Base-by-base conservation (phyloP, 805 yeast genomes). In the Ogataea wickerhamii region DNA sequence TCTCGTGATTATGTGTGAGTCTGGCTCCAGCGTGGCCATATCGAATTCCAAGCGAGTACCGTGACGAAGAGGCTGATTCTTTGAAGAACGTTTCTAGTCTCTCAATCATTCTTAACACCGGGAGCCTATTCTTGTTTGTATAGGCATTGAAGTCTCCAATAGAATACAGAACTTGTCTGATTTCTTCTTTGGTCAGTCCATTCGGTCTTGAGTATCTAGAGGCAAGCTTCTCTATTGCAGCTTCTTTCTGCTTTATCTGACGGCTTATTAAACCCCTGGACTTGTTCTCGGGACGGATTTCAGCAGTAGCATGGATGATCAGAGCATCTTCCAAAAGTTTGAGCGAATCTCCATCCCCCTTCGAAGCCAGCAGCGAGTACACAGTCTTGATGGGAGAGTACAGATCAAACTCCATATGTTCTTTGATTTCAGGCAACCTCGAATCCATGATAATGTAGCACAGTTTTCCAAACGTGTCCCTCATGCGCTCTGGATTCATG, bases 381-480 rank as follows among this genome's bases (percentile, higher is more conserved):
- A 84, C 82, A 0, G 91, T 84, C 42, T 72, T 68, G 37, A 85
- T 73, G 0, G 93, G 91, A 52, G 74, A 78, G 61, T 78, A 82
- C 2, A 84, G 63, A 58, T 84, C 87, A 57, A 84, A 85, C 44
- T 80, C 91, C 80, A 84, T 73, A 36, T 78, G 78, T 12, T 73
- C 76, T 47, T 72, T 74, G 42, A 84, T 74, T 48, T 83, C 87
- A 0, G 87, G 83, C 20, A 82, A 60, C 32, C 85, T 65, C 2
- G 93, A 84, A 59, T 84, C 94, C 93, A 85, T 84, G 25, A 83
- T 78, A 84, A 84, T 85, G 58, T 84, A 84, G 63, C 85, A 80
- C 40, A 85, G 64, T 52, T 84, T 83, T 32, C 94, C 94, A 57
- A 78, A 85, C 4, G 79, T 79, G 51, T 80, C 85, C 44, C 88